Evolutionary conservation across 2,329 filamentous ascomycete species (phyloP).

Genomic region (Monosporascus sp.): DNA sequence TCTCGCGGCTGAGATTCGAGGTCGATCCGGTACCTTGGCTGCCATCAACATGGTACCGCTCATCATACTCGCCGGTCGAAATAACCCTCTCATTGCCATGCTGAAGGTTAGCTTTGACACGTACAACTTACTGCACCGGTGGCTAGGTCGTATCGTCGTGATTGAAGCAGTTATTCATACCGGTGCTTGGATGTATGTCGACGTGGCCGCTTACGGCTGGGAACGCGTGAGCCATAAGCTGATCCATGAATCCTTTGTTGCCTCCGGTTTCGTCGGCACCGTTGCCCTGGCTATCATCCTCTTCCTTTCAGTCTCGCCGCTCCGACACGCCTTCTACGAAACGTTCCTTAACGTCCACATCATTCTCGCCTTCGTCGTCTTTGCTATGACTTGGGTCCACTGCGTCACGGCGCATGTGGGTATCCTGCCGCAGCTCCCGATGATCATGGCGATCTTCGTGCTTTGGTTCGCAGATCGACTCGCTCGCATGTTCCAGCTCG

Average conservation of each 20-base stretch:
- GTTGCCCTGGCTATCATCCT: constrained; percentile 60
- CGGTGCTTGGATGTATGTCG: constrained; percentile 68
- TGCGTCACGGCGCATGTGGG: constrained; percentile 63
- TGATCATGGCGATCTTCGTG: constrained; percentile 67
- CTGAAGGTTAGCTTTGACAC: constrained; percentile 92
- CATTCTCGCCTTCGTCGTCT: constrained; percentile 60
- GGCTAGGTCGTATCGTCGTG: constrained; percentile 72
- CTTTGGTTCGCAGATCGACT: constrained; percentile 72
- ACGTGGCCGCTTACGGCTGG: constrained; percentile 60
- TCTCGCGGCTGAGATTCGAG: constrained; percentile 76
- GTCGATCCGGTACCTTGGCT: constrained; percentile 77
- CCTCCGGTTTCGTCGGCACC: constrained; percentile 57
- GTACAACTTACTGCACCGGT: constrained; percentile 85
- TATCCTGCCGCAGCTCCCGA: constrained; percentile 65
- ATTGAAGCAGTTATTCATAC: constrained; percentile 67
- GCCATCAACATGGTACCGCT: constrained; percentile 90
- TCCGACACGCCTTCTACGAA: constrained; percentile 95
- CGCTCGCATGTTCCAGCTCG: constrained; percentile 56
- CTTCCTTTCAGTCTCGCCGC: constrained; percentile 66
- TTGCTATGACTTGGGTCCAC: constrained; percentile 76
- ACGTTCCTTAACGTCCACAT: constrained; percentile 89
- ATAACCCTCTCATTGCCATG: constrained; percentile 82
- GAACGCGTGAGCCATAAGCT: constrained; percentile 50
- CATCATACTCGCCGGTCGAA: constrained; percentile 81
- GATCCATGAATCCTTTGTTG: constrained; percentile 56